Evolutionary conservation across 192 early-diverging fungal species (phyloP).

Genomic region (Gonapodya sp.): DNA sequence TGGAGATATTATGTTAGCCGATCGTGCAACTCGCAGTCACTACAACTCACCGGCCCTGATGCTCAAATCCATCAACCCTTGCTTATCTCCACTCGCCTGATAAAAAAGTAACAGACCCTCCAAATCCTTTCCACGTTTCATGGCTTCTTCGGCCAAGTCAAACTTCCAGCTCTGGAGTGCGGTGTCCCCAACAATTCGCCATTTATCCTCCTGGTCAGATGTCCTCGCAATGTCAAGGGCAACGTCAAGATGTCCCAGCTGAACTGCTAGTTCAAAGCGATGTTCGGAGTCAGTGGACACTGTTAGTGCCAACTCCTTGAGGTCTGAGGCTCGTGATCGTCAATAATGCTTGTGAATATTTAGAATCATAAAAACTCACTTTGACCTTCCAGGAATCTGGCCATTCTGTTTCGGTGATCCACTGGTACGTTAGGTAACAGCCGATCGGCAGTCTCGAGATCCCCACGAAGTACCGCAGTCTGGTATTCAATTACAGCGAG

Average conservation of each 20-base stretch:
- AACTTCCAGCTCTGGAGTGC: conserved; percentile 89
- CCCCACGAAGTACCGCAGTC: conserved; percentile 90
- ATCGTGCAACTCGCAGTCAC: conserved; percentile 1
- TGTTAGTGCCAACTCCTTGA: conserved; percentile 84
- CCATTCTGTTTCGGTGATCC: conserved; percentile 83
- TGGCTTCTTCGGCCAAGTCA: conserved; percentile 80
- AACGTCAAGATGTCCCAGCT: conserved; percentile 69
- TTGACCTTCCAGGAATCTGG: conserved; percentile 91
- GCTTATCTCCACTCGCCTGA: conserved; percentile 74
- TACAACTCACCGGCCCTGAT: conserved; percentile 39
- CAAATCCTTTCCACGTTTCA: conserved; percentile 77
- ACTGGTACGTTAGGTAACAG: conserved; percentile 77
- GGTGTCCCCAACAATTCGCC: conserved; percentile 84
- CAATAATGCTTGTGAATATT: background rate
- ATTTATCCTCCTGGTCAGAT: conserved; percentile 78
- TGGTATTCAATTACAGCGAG: conserved; percentile 96
- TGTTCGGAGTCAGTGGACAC: conserved; percentile 95
- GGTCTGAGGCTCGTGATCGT: conserved; percentile 24
- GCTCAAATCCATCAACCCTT: conserved; percentile 67
- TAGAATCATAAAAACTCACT: conserved; percentile 15
- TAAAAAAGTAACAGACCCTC: conserved; percentile 85
- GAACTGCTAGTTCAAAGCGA: conserved; percentile 88
- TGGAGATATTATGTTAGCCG: background rate
- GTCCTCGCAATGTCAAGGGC: conserved; percentile 81
- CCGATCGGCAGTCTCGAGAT: conserved; percentile 67